Evolutionary conservation across 1,139 yeast species (phyloP), one percentile per base, ranked within the genome.

Genomic region (Wickerhamomyces sp.): DNA sequence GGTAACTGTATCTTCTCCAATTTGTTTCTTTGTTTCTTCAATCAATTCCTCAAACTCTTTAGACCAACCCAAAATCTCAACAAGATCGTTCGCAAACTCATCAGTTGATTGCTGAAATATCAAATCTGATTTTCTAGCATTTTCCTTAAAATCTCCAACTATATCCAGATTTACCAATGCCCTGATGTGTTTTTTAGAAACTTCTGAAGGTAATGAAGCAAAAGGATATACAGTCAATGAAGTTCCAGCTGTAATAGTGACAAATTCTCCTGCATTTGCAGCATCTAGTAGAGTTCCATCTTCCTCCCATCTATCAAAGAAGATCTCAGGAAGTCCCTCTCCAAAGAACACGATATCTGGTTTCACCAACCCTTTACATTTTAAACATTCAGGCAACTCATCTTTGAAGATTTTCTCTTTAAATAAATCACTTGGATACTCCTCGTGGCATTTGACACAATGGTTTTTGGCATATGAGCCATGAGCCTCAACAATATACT

Each of bases 301-400:
- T 15, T 75, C 71, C 4, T 83, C 88, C 83, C 91, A 85, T 33
- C 62, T 58, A 2, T 77, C 78, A 63, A 85, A 90, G 59, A 90
- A 87, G 46, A 69, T 67, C 1, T 56, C 58, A 0, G 98, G 98
- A 26, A 91, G 69, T 0, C 82, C 77, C 64, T 91, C 98, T 1
- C 98, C 98, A 66, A 90, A 91, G 58, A 91, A 91, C 0, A 88
- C 95, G 53, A 91, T 93, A 57, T 88, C 94, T 0, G 98, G 99
- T 59, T 91, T 91, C 33, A 93, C 90, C 37, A 79, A 73, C 0
- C 96, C 95, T 2, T 68, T 58, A 37, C 81, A 78, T 8, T 59
- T 50, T 15, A 52, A 53, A 64, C 97, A 91, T 38, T 66, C 60
- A 1, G 90, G 89, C 34, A 79, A 73, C 1, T 75, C 72, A 32